These are phyloP conservation scores for Hymenoscyphus infarciens DNA, from an alignment of 2,329 filamentous ascomycete species.

Conservation along the genomic window DNA sequence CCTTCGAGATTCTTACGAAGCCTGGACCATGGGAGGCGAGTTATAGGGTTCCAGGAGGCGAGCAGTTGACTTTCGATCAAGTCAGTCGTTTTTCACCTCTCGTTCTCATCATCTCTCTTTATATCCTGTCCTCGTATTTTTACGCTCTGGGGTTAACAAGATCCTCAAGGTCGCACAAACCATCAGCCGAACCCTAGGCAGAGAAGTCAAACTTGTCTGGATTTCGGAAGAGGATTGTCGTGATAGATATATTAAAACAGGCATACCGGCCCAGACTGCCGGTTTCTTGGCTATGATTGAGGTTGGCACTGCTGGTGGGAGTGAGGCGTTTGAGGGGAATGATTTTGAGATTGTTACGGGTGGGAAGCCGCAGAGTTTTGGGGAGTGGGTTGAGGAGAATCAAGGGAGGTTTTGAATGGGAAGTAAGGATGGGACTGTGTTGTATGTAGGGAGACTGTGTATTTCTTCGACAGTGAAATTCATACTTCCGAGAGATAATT, in stretches of 20 bases:
- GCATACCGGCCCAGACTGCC: slow-evolving; percentile 14
- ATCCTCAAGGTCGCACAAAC: slow-evolving; percentile 21
- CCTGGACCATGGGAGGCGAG: slow-evolving; percentile 37
- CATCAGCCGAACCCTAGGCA: slow-evolving; percentile 18
- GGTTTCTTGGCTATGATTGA: slow-evolving; percentile 17
- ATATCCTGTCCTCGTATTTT: no score
- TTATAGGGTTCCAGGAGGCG: slow-evolving; percentile 33
- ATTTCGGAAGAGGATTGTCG: slow-evolving; percentile 16
- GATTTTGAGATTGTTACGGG: slow-evolving; percentile 19
- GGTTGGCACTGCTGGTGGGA: slow-evolving; percentile 9
- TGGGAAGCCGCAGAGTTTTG: slow-evolving; percentile 14
- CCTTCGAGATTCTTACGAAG: slow-evolving; percentile 39
- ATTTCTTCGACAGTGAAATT: no score
- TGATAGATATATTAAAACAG: slow-evolving; percentile 8
- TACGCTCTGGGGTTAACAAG: no score
- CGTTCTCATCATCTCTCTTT: no score
- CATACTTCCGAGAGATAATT: no score
- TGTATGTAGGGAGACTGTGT: no score
- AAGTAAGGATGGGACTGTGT: no score
- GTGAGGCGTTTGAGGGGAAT: slow-evolving; percentile 18
- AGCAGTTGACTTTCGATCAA: slow-evolving; percentile 36
- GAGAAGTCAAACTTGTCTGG: slow-evolving; percentile 19
- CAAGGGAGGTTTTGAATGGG: slow-evolving; percentile 5
- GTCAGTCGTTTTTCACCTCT: no score
- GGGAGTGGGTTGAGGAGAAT: slow-evolving; percentile 16